A percentile compares a stretch with the other conserved stretches of the same genome.
Evolutionary conservation across 2,329 filamentous ascomycete genomes (phyloP).

Genomic region (Daldinia sp.): DNA sequence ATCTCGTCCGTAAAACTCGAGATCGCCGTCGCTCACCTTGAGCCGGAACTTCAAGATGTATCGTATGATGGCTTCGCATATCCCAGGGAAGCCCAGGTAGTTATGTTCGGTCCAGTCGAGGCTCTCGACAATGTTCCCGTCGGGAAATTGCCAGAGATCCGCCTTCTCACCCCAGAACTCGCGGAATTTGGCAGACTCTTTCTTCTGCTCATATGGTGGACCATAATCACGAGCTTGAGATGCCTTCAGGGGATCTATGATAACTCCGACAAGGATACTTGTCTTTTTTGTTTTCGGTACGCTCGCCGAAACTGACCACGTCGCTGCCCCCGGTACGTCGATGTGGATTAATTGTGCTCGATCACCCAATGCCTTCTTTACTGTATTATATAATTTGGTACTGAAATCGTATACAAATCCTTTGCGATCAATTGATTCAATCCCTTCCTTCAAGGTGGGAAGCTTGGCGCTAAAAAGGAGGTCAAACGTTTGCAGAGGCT

Average conservation of each 20-base stretch:
- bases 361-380: constrained; percentile 78
- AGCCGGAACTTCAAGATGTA: constrained; percentile 78
- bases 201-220: constrained; percentile 84
- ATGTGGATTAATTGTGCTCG: constrained; percentile 75
- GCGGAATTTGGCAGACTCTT: constrained; percentile 81
- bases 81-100: constrained; percentile 59
- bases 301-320: constrained; percentile 59
- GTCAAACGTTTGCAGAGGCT: constrained; percentile 65
- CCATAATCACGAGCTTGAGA: constrained; percentile 85
- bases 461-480: constrained; percentile 50
- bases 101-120: constrained; percentile 80
- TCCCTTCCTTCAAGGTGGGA: constrained; percentile 33
- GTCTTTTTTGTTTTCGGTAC: constrained; percentile 45
- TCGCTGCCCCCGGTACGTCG: constrained; percentile 48
- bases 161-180: constrained; percentile 95
- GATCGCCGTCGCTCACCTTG: constrained; percentile 61
- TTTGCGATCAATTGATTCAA: constrained; percentile 51
- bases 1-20: constrained; percentile 60
- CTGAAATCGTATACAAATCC: constrained; percentile 57
- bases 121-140: constrained; percentile 92
- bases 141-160: constrained; percentile 92
- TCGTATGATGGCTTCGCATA: constrained; percentile 81
- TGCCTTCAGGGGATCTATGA: constrained; percentile 77
- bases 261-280: constrained; percentile 69
- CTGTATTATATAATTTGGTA: constrained; percentile 67